These are phyloP conservation scores for Prinsepia uniflora DNA, from an alignment of 306 rosid species.

Conservation along the genomic window DNA sequence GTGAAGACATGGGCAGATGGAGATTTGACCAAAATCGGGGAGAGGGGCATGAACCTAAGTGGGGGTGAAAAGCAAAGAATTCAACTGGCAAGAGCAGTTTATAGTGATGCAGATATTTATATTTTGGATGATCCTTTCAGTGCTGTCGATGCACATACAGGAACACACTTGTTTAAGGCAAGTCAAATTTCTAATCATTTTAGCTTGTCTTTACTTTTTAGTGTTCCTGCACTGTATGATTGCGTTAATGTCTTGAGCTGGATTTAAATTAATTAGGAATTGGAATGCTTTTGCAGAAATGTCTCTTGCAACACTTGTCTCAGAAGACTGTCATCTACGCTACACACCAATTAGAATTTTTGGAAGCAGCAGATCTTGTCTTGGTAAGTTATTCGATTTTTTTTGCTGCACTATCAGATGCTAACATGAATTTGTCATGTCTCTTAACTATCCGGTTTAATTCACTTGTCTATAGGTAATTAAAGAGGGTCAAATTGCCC, in stretches of 20 bases:
- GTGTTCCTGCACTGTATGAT: background rate
- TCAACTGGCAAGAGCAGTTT: constrained; percentile 89
- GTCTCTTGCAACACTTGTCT: constrained; percentile 66
- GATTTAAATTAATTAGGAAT: constrained; percentile 3
- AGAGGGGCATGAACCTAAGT: constrained; percentile 88
- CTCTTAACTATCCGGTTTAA: background rate
- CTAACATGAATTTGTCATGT: background rate
- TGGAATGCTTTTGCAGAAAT: constrained; percentile 61
- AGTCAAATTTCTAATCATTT: constrained; percentile 5
- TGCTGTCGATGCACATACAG: constrained; percentile 93
- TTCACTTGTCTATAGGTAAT: constrained; percentile 48
- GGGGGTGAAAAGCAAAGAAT: constrained; percentile 93
- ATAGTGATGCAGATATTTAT: constrained; percentile 77
- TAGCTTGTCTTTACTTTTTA: constrained; percentile 5
- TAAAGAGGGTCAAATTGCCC: constrained; percentile 68
- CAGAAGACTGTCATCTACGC: constrained; percentile 82
- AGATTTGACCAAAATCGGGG: constrained; percentile 69
- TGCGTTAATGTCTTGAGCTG: background rate
- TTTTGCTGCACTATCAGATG: constrained; percentile 6
- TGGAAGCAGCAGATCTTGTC: constrained; percentile 76
- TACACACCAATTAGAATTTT: constrained; percentile 85
- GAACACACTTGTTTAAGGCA: constrained; percentile 77
- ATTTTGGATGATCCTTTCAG: constrained; percentile 94
- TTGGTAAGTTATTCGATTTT: constrained; percentile 44
- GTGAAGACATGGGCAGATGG: constrained; percentile 64